These are phyloP conservation scores for Eimeria acervulina DNA, from an alignment of 169 alveolate genomes.

Conservation along the genomic window DNA sequence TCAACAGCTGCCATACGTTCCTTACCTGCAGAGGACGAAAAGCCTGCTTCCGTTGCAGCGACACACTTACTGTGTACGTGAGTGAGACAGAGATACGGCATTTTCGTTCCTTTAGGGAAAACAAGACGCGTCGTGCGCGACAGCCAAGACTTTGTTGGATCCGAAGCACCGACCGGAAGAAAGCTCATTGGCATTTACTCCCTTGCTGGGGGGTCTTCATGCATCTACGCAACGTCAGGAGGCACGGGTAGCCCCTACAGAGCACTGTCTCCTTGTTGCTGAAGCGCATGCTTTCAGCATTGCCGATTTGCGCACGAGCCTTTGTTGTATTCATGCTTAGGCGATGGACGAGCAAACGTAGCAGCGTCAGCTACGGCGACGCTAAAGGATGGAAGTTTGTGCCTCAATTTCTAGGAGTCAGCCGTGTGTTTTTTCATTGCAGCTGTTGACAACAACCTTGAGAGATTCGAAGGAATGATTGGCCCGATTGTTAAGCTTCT, in stretches of 20 bases:
- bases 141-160: not conserved
- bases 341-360: not conserved
- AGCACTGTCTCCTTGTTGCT: not conserved
- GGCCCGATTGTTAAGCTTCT: slow-evolving; percentile 59
- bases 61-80: not conserved
- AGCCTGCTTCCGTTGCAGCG: not conserved
- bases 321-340: not conserved
- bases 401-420: not conserved
- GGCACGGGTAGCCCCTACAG: slow-evolving; percentile 60
- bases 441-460: slow-evolving; percentile 43
- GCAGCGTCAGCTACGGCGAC: not conserved
- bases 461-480: slow-evolving; percentile 40
- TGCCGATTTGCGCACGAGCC: not conserved
- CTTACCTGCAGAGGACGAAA: not conserved
- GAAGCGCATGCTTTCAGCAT: not conserved
- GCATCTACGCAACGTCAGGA: slow-evolving; percentile 79
- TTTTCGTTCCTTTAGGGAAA: slow-evolving; percentile 17
- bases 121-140: not conserved
- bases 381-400: not conserved
- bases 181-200: not conserved
- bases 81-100: not conserved
- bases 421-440: not conserved
- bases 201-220: slow-evolving; percentile 17
- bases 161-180: not conserved
- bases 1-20: not conserved